A percentile compares a stretch with the other conserved stretches of the same genome.
Conservation (phyloP, 331 rosid species). For the Quercus phellos region DNA sequence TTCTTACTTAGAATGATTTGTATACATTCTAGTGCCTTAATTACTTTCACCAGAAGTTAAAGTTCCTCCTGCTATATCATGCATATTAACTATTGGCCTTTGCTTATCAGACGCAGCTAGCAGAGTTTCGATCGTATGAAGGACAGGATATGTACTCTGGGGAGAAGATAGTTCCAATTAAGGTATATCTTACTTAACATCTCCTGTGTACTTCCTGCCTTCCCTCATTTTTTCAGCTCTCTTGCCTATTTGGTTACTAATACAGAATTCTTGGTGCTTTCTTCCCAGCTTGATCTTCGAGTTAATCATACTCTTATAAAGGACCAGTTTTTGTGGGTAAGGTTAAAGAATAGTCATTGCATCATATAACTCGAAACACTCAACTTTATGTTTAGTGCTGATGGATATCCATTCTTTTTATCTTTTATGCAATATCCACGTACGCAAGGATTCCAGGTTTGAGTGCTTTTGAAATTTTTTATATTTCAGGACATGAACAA, state of each 20-base stretch:
- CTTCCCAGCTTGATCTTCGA: constrained; percentile 79
- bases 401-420: background rate
- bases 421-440: background rate
- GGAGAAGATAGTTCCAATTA: constrained; percentile 81
- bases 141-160: constrained; percentile 93
- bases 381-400: background rate
- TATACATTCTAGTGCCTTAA: background rate
- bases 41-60: too few relatives aligned
- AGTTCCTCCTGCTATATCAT: background rate
- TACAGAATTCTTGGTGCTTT: constrained; percentile 8
- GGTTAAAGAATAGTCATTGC: constrained; percentile 15
- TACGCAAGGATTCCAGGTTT: constrained; percentile 7
- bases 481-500: constrained; percentile 82
- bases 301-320: constrained; percentile 77
- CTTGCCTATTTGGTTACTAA: background rate
- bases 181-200: constrained; percentile 36
- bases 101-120: constrained; percentile 61
- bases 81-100: background rate
- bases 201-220: background rate
- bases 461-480: background rate
- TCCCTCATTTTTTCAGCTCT: background rate
- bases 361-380: background rate
- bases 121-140: constrained; percentile 69
- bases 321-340: constrained; percentile 97
- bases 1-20: background rate